phyloP scores from a whole-genome alignment of 805 yeast species.

The Tetrapisispora fleetii region DNA sequence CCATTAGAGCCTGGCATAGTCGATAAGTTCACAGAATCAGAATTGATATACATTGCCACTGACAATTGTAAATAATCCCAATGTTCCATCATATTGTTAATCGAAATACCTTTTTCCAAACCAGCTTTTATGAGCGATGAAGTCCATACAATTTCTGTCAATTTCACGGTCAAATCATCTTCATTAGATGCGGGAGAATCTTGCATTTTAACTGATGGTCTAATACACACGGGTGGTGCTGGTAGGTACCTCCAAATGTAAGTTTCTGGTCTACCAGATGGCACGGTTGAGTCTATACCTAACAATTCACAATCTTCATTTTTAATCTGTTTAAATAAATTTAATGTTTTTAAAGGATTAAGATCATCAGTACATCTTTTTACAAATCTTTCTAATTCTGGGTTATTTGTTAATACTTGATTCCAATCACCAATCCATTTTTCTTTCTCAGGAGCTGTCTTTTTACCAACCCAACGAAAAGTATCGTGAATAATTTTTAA shows the following conservation, averaged over 20 bases:
- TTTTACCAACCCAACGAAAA: slow-evolving; percentile 91
- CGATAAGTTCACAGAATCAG: slow-evolving; percentile 83
- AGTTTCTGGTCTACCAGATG: slow-evolving; percentile 90
- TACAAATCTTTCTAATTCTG: slow-evolving; percentile 80
- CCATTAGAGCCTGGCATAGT: slow-evolving; percentile 55
- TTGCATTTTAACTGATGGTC: slow-evolving; percentile 94
- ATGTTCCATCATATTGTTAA: slow-evolving; percentile 92
- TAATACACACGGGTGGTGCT: slow-evolving; percentile 97
- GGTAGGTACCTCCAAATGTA: slow-evolving; percentile 96
- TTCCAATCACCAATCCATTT: slow-evolving; percentile 84
- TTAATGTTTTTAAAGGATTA: slow-evolving; percentile 82
- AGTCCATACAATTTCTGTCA: slow-evolving; percentile 95
- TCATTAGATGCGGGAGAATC: slow-evolving; percentile 85
- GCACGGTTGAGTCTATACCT: slow-evolving; percentile 71
- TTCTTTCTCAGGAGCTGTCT: slow-evolving; percentile 70
- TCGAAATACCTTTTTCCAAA: slow-evolving; percentile 86
- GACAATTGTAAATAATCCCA: slow-evolving; percentile 96
- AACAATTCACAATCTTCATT: slow-evolving; percentile 87
- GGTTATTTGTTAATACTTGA: slow-evolving; percentile 60
- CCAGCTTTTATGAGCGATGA: slow-evolving; percentile 92
- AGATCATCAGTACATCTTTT: slow-evolving; percentile 87
- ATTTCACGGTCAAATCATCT: slow-evolving; percentile 91
- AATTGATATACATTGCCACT: slow-evolving; percentile 94
- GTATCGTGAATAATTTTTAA: slow-evolving; percentile 92
- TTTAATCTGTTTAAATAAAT: slow-evolving; percentile 73